A percentile compares a stretch with the other conserved stretches of the same genome.
Conservation (phyloP, 495 filamentous ascomycete species). For the Aspergillus kassunensis region DNA sequence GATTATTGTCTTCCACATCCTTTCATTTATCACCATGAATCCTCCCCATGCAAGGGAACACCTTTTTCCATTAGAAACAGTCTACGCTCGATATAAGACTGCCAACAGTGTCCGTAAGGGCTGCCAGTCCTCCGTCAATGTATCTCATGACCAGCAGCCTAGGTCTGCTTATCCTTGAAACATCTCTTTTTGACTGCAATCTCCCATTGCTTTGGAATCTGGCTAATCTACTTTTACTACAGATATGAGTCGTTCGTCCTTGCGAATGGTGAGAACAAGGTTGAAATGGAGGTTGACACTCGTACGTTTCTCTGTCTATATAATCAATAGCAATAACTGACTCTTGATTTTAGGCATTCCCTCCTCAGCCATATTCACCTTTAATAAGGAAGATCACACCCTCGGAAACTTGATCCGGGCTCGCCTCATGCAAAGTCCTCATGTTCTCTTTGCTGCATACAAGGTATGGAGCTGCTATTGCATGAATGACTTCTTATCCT, state of each 20-base stretch:
- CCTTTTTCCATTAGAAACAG: slow-evolving; percentile 17
- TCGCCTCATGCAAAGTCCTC: slow-evolving; percentile 70
- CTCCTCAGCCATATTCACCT: slow-evolving; percentile 80
- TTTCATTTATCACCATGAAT: too few species aligned
- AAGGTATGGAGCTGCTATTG: slow-evolving; percentile 57
- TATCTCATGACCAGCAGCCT: slow-evolving; percentile 21
- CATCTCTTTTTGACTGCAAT: too few species aligned
- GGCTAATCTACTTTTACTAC: slow-evolving; percentile 15
- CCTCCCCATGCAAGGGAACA: slow-evolving; percentile 9
- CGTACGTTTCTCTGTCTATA: slow-evolving; percentile 52
- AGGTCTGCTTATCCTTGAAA: slow-evolving; percentile 25
- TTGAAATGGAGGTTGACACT: slow-evolving; percentile 77
- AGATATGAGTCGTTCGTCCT: slow-evolving; percentile 94
- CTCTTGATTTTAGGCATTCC: slow-evolving; percentile 57
- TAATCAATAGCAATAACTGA: slow-evolving; percentile 9
- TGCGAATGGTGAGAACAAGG: slow-evolving; percentile 83
- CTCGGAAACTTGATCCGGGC: slow-evolving; percentile 83
- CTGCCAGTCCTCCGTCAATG: slow-evolving; percentile 22
- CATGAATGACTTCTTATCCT: neutral
- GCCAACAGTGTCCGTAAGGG: slow-evolving; percentile 10
- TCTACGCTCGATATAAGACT: slow-evolving; percentile 16
- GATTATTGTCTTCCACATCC: neutral
- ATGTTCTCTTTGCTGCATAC: slow-evolving; percentile 86
- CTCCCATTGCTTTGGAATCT: slow-evolving; percentile 2
- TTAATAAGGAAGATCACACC: slow-evolving; percentile 97